These are phyloP conservation scores for Inga laurina DNA, from an alignment of 306 rosid genomes.

Conservation along the genomic window DNA sequence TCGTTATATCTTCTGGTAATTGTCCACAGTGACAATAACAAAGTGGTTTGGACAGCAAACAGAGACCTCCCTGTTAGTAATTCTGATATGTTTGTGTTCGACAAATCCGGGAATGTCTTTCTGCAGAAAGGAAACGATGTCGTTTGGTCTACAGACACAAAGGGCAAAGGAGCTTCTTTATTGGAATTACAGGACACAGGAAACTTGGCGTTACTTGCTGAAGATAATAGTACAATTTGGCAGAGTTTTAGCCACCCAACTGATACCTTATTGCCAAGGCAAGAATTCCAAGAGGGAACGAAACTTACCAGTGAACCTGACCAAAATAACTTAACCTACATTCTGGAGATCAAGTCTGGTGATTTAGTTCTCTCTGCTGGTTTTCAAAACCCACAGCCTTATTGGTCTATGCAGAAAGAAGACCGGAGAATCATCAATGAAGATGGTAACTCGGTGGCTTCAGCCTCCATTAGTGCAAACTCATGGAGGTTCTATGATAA, in stretches of 20 bases:
- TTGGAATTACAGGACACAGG: constrained; percentile 71
- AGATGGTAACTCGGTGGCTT: constrained; percentile 50
- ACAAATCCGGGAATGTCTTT: constrained; percentile 54
- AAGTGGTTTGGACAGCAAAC: constrained; percentile 74
- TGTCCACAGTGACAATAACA: constrained; percentile 37
- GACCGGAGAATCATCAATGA: constrained; percentile 51
- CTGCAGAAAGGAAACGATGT: constrained; percentile 47
- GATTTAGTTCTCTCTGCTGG: constrained; percentile 65
- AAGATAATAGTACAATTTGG: constrained; percentile 54
- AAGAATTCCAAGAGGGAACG: constrained; percentile 76
- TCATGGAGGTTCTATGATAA: constrained; percentile 85
- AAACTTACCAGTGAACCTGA: constrained; percentile 61
- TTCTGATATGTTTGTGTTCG: constrained; percentile 70
- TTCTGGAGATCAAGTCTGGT: constrained; percentile 77
- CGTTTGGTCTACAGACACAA: constrained; percentile 68
- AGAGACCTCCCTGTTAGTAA: constrained; percentile 62
- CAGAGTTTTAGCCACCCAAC: constrained; percentile 89
- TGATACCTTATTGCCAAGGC: constrained; percentile 69
- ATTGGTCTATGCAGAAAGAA: constrained; percentile 81
- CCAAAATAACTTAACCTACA: constrained; percentile 50
- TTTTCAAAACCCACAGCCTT: constrained; percentile 69
- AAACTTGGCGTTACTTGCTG: constrained; percentile 68
- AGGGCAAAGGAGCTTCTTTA: constrained; percentile 55
- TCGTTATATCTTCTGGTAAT: constrained; percentile 57
- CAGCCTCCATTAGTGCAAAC: constrained; percentile 56